Conservation (phyloP, 768 basidiomycete genomes). For the Auricularia cornea region DNA sequence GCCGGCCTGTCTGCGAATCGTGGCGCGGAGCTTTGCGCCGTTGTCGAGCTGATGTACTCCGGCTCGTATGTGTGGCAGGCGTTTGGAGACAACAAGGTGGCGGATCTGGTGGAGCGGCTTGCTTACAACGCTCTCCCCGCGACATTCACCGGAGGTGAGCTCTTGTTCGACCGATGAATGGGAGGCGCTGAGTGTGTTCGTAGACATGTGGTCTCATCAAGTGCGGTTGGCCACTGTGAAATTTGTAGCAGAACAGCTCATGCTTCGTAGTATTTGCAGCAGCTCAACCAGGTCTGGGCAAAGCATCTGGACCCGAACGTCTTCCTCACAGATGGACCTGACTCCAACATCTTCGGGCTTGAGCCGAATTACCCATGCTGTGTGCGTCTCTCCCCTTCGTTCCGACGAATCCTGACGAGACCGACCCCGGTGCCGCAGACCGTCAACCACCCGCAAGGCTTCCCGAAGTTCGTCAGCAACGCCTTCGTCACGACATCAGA, state of each 20-base stretch:
- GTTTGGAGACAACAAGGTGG: slow-evolving; percentile 44
- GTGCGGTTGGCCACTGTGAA: too few relatives aligned
- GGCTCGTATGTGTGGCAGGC: slow-evolving; percentile 50
- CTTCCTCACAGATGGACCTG: slow-evolving; percentile 45
- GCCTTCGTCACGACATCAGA: slow-evolving; percentile 44
- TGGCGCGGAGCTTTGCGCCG: slow-evolving; percentile 49
- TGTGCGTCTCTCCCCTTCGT: background rate
- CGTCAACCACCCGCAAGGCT: slow-evolving; percentile 15
- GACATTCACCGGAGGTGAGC: slow-evolving; percentile 35
- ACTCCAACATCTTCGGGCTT: slow-evolving; percentile 43
- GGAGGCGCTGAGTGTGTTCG: background rate
- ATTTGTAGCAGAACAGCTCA: too few relatives aligned
- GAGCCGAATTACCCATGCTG: background rate
- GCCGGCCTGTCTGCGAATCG: slow-evolving; percentile 45
- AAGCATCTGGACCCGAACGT: slow-evolving; percentile 50
- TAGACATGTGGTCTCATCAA: slow-evolving; percentile 52
- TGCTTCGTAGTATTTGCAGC: slow-evolving; percentile 47
- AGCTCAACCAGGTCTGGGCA: slow-evolving; percentile 49
- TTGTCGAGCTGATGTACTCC: slow-evolving; percentile 19
- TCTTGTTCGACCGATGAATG: background rate
- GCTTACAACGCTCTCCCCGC: slow-evolving; percentile 46
- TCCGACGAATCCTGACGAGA: background rate
- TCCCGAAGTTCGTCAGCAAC: slow-evolving; percentile 46
- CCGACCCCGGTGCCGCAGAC: background rate
- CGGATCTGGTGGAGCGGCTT: slow-evolving; percentile 43